Evolutionary conservation across 495 filamentous ascomycete genomes (phyloP).

Genomic region (Amniculicola lignicola): DNA sequence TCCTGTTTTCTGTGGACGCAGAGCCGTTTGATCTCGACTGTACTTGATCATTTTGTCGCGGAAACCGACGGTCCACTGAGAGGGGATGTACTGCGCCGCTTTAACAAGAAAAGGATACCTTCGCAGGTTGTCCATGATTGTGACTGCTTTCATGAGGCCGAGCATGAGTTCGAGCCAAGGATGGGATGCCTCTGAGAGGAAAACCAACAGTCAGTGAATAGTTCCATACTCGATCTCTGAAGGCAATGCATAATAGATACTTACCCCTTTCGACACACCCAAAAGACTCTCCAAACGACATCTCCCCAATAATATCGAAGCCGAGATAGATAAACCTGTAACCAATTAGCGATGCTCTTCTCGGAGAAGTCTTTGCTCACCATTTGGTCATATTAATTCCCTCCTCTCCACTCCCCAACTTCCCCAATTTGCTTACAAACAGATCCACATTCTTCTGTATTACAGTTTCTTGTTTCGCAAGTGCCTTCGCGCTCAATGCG

Average conservation of each 20-base stretch:
- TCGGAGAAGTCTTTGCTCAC: too few species aligned
- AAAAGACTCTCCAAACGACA: conserved; percentile 9
- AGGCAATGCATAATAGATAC: too few species aligned
- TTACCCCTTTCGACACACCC: neutral
- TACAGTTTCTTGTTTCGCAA: neutral
- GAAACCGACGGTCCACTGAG: too few species aligned
- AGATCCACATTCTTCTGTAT: neutral
- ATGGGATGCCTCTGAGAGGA: neutral
- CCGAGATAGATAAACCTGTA: neutral
- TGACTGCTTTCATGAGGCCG: neutral
- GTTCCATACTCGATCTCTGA: too few species aligned
- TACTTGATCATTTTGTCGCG: too few species aligned
- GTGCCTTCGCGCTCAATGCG: too few species aligned
- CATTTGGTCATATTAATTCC: neutral
- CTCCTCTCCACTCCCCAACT: neutral
- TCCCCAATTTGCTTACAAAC: neutral
- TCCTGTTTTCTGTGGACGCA: neutral
- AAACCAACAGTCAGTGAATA: too few species aligned
- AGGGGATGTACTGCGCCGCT: too few species aligned
- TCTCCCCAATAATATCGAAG: conserved; percentile 5
- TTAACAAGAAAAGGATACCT: neutral
- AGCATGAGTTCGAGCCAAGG: neutral
- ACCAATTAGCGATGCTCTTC: too few species aligned
- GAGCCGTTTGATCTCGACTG: too few species aligned
- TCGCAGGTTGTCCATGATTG: neutral